Base-by-base conservation (phyloP, 192 early-diverging fungal species). In the Dimargaris cristalligena region DNA sequence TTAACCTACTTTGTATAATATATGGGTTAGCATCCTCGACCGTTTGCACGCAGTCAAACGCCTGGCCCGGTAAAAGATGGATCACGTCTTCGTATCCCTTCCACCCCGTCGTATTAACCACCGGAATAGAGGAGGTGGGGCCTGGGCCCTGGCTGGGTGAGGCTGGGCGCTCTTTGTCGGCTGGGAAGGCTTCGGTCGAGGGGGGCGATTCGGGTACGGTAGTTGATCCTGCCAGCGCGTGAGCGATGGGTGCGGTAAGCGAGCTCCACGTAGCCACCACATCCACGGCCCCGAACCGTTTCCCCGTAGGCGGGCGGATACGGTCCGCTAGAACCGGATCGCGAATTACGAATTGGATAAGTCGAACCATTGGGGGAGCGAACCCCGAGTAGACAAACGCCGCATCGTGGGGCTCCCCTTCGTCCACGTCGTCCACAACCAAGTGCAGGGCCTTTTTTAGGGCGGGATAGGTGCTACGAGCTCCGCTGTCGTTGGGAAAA, bases 381-480 rank as follows among this genome's bases (percentile, higher is more conserved):
- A 89, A 98, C 18, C 95, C 95, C 4, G 88, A 90, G 66, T 93
- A 94, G 18, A 95, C 91, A 64, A 92, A 97, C 0, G 86, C 80
- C 1, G 91, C 80, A 70, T 97, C 95, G 23, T 85, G 80, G 0
- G 90, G 89, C 23, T 83, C 77, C 30, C 80, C 79, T 58, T 91
- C 91, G 59, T 89, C 83, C 38, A 87, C 85, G 38, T 96, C 88
- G 62, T 92, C 87, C 23, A 89, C 85, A 58, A 92, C 81, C 51
- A 97, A 68, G 33, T 81, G 78, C 31, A 95, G 72, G 20, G 76
- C 59, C 61, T 85, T 81, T 28, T 84, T 78, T 30, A 91, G 60
- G 45, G 74, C 71, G 4, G 79, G 54, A 72, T 75, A 86, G 52
- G 72, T 33, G 48, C 72, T 72, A 34, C 71, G 66, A 23, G 77